phyloP scores from a whole-genome alignment of 1,139 yeast species.

The Blastobotrys persicus region DNA sequence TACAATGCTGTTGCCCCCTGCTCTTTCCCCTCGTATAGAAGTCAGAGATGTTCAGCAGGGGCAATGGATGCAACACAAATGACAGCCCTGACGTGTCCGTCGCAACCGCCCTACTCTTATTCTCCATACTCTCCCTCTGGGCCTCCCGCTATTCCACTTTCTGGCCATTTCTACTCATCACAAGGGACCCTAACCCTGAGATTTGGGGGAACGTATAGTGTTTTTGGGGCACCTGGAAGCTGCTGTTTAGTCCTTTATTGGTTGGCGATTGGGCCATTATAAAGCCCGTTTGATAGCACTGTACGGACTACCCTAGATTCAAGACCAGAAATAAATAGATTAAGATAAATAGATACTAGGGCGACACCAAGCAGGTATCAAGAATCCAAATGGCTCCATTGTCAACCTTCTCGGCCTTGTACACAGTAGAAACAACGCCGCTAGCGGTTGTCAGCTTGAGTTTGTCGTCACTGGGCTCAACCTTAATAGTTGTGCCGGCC shows the following conservation, averaged over 20 bases:
- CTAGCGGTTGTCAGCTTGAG: conserved; percentile 13
- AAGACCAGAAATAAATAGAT: neutral
- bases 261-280: too few relatives aligned
- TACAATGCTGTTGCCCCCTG: conserved; percentile 24
- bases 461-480: conserved; percentile 18
- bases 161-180: too few relatives aligned
- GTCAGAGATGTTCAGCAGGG: conserved; percentile 39
- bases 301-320: too few relatives aligned
- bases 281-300: too few relatives aligned
- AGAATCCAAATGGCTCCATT: conserved; percentile 32
- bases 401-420: conserved; percentile 23
- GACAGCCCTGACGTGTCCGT: conserved; percentile 12
- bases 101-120: neutral
- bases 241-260: too few relatives aligned
- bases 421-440: conserved; percentile 23
- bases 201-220: too few relatives aligned
- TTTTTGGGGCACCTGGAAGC: too few relatives aligned
- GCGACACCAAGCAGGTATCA: conserved; percentile 17
- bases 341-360: too few relatives aligned
- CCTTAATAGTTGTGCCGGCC: conserved; percentile 20
- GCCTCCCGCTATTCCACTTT: too few relatives aligned
- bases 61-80: conserved; percentile 37
- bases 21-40: conserved; percentile 34
- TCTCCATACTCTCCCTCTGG: too few relatives aligned
- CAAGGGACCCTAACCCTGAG: too few relatives aligned